Percentiles rank a stretch among this genome's conserved stretches.
Conservation (phyloP, 768 basidiomycete species). For the Lactarius indigo region DNA sequence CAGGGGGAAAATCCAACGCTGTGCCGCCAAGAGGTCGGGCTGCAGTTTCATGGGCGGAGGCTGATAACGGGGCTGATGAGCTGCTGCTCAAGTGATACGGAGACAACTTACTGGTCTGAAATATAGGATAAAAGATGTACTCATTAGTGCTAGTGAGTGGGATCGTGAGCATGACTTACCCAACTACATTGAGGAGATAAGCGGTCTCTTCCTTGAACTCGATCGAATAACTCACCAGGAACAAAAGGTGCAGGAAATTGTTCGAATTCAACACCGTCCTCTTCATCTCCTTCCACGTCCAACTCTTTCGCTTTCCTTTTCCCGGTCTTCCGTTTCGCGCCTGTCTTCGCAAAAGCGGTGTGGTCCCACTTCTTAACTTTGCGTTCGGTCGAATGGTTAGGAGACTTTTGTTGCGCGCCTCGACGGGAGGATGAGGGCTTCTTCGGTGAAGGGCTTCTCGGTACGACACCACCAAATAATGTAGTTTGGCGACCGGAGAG, state of each 20-base stretch:
- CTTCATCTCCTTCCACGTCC: slow-evolving; percentile 40
- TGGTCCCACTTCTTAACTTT: slow-evolving; percentile 91
- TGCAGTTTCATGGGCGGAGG: slow-evolving; percentile 73
- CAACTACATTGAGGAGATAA: slow-evolving; percentile 13
- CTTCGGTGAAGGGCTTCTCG: slow-evolving; percentile 33
- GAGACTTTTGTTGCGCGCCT: slow-evolving; percentile 14
- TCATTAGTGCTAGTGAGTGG: background rate
- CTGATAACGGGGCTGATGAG: slow-evolving; percentile 34
- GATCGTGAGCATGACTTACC: slow-evolving; percentile 16
- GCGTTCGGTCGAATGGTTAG: slow-evolving; percentile 44
- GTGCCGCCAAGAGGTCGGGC: slow-evolving; percentile 72
- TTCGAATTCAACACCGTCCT: slow-evolving; percentile 41
- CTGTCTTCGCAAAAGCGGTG: slow-evolving; percentile 80
- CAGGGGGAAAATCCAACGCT: slow-evolving; percentile 88
- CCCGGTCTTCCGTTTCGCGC: slow-evolving; percentile 49
- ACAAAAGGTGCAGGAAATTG: slow-evolving; percentile 81
- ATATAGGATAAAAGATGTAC: background rate
- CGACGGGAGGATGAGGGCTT: slow-evolving; percentile 1
- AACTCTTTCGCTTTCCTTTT: slow-evolving; percentile 49
- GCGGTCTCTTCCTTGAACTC: background rate
- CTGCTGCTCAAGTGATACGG: background rate
- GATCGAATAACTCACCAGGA: slow-evolving; percentile 42
- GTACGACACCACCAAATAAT: slow-evolving; percentile 58
- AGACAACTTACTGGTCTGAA: slow-evolving; percentile 17
- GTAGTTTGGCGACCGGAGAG: slow-evolving; percentile 56